Conservation (phyloP, 768 basidiomycete genomes). For the Amyloporia xantha region DNA sequence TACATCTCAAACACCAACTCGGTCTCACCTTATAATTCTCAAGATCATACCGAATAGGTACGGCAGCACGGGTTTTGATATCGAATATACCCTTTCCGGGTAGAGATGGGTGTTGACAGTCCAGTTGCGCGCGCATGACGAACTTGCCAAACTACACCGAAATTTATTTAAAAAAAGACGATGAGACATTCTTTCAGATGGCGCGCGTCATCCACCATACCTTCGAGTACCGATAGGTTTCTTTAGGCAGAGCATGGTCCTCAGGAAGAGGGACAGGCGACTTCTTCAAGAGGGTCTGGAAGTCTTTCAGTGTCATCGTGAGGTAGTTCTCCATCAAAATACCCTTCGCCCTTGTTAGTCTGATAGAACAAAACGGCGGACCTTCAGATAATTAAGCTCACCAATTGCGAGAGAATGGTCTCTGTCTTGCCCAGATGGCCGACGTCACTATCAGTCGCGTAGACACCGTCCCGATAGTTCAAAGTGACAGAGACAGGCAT, state of each 20-base stretch:
- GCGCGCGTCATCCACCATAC: no score
- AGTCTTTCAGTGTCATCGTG: constrained; percentile 59
- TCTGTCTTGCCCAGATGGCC: neutral
- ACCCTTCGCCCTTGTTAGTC: constrained; percentile 68
- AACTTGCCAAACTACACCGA: constrained; percentile 46
- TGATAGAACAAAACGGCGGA: no score
- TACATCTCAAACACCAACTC: no score
- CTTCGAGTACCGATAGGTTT: constrained; percentile 85
- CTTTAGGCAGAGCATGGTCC: constrained; percentile 35
- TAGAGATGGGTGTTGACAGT: constrained; percentile 72
- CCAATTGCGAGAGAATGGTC: constrained; percentile 65
- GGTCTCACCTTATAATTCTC: constrained; percentile 65
- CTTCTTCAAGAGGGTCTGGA: constrained; percentile 40
- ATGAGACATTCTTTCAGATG: no score
- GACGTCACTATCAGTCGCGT: constrained; percentile 53
- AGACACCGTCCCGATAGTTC: constrained; percentile 57
- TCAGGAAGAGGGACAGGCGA: constrained; percentile 11
- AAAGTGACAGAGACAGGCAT: constrained; percentile 69
- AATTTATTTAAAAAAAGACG: neutral
- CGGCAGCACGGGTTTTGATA: constrained; percentile 87
- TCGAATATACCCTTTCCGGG: constrained; percentile 94
- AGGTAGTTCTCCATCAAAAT: constrained; percentile 85
- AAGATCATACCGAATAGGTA: constrained; percentile 78
- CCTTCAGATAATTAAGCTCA: no score
- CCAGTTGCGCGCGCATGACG: constrained; percentile 93